Evolutionary conservation across 768 basidiomycete species (phyloP).

Genomic region (Suillus luteus): DNA sequence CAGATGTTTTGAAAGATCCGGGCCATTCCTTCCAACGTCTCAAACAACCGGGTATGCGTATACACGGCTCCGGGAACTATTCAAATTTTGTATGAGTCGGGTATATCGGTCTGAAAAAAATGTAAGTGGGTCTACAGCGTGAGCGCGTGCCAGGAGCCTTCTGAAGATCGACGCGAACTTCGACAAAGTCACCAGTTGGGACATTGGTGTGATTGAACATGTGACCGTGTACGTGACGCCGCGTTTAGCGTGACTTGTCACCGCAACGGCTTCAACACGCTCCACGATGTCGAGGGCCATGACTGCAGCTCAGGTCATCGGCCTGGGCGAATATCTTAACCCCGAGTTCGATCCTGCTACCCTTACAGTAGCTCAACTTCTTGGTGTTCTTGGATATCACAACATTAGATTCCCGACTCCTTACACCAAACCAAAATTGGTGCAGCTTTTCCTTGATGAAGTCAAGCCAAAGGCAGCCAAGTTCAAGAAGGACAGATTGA

Average conservation of each 20-base stretch:
- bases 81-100: neutral
- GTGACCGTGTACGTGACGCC: slow-evolving; percentile 23
- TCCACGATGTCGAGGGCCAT: slow-evolving; percentile 65
- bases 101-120: neutral
- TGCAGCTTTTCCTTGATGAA: slow-evolving; percentile 77
- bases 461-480: slow-evolving; percentile 60
- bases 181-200: too few species aligned
- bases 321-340: slow-evolving; percentile 75
- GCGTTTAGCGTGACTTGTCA: slow-evolving; percentile 11
- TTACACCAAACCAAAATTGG: slow-evolving; percentile 75
- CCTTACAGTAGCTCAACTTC: slow-evolving; percentile 79
- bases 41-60: neutral
- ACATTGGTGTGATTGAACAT: slow-evolving; percentile 16
- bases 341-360: slow-evolving; percentile 72
- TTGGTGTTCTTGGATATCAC: slow-evolving; percentile 77
- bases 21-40: neutral
- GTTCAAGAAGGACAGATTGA: slow-evolving; percentile 63
- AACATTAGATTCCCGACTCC: slow-evolving; percentile 73
- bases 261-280: slow-evolving; percentile 6
- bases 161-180: too few species aligned
- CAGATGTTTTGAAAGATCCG: neutral
- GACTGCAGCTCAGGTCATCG: slow-evolving; percentile 77
- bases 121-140: neutral
- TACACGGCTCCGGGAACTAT: neutral
- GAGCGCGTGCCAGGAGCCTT: too few species aligned